Percentiles rank a stretch among this genome's conserved stretches.
Evolutionary conservation across 1,284 basidiomycete species (phyloP).

Genomic region (Sparassis latifolia): DNA sequence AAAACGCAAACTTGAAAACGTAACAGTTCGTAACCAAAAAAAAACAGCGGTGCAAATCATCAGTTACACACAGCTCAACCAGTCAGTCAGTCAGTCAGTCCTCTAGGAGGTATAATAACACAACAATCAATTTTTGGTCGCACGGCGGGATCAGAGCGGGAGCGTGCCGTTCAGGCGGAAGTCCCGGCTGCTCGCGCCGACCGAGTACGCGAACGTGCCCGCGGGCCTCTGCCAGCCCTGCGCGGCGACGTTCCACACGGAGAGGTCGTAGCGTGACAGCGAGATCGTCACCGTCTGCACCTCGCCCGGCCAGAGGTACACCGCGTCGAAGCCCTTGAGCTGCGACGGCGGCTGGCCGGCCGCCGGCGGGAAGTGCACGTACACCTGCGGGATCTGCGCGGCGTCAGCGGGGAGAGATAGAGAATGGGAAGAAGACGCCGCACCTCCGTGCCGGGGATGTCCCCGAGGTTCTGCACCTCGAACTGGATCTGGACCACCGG

Average conservation of each 20-base stretch:
- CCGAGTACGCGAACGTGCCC: constrained; percentile 36
- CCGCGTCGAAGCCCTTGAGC: constrained; percentile 39
- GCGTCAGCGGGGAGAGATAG: background rate
- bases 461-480: constrained; percentile 51
- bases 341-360: constrained; percentile 37
- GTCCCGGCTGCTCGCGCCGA: constrained; percentile 53
- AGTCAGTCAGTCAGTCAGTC: too few species aligned
- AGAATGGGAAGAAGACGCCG: constrained; percentile 4
- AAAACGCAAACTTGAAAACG: too few species aligned
- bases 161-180: constrained; percentile 25
- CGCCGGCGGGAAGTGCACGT: constrained; percentile 33
- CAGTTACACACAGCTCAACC: too few species aligned
- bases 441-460: constrained; percentile 47
- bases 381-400: constrained; percentile 37
- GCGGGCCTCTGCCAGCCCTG: constrained; percentile 48
- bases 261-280: constrained; percentile 38
- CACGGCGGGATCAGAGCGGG: constrained; percentile 15
- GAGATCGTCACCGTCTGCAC: constrained; percentile 29
- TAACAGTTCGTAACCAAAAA: too few species aligned
- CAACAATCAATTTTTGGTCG: too few species aligned
- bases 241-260: constrained; percentile 38
- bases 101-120: too few species aligned
- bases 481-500: constrained; percentile 57
- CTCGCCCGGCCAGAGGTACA: constrained; percentile 31
- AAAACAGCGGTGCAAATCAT: too few species aligned